Evolutionary conservation across 352 stramenopile species (phyloP), one percentile per base, ranked within the genome.

Genomic region (Globisporangium canariense): DNA sequence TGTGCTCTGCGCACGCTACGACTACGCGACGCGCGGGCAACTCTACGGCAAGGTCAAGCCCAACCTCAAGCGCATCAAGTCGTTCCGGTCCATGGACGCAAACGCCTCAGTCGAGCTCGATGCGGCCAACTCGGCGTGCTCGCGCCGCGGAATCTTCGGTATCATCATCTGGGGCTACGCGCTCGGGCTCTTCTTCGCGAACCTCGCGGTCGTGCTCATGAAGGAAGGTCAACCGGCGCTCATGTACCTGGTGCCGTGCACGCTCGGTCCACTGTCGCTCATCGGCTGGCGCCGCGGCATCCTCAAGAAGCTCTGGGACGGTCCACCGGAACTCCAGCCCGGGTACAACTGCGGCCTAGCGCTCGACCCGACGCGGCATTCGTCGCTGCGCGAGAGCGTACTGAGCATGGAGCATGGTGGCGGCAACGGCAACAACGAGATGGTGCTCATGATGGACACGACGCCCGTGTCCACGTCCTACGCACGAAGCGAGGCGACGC

Each of bases 221-320:
- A 72, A 85, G 22, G 89, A 96, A 69, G 95, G 95, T 3, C 96
- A 99, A 69, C 97, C 96, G 10, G 96, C 97, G 34, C 79, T 99
- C 40, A 88, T 99, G 77, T 99, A 99, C 75, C 67, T 99, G 7
- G 96, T 99, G 36, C 94, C 94, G 20, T 97, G 85, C 63, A 98
- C 90, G 38, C 77, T 98, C 1, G 93, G 93, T 16, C 69, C 93
- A 25, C 80, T 98, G 41, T 58, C 70, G 16, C 67, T 92, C 58
- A 76, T 96, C 60, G 75, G 73, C 0, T 94, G 86, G 74, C 83
- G 71, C 32, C 86, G 91, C 28, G 89, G 91, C 30, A 97, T 97
- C 64, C 74, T 97, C 14, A 70, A 62, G 32, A 93, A 97, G 62
- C 72, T 98, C 32, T 98, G 91, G 91, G 74, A 93, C 32, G 91